phyloP scores from a whole-genome alignment of 176 grass and related monocot species.

The Hordeum marinum region DNA sequence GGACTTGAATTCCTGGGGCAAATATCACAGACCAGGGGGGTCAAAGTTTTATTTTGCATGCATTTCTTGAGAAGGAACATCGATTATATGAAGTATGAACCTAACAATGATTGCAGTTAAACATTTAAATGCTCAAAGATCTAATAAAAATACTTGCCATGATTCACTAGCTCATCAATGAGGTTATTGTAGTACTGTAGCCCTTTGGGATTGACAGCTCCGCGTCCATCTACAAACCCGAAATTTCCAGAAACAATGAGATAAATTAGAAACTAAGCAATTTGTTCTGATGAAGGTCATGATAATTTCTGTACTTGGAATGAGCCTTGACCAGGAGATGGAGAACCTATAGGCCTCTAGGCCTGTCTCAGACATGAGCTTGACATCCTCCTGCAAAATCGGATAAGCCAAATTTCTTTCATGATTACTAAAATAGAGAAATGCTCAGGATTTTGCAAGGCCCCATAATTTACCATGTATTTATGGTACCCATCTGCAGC shows the following conservation, averaged over 20 bases:
- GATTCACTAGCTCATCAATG: slow-evolving; percentile 49
- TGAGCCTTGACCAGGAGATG: slow-evolving; percentile 71
- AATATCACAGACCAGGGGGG: not conserved
- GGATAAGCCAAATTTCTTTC: not conserved
- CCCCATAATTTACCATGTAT: slow-evolving; percentile 34
- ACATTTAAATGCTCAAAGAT: not conserved
- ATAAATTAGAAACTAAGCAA: not conserved
- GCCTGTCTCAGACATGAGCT: slow-evolving; percentile 33
- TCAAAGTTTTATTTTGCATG: not conserved
- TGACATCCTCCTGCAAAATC: not conserved
- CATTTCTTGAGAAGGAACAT: not conserved
- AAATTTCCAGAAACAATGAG: not conserved
- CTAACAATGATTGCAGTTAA: not conserved
- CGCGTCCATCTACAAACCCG: slow-evolving; percentile 35
- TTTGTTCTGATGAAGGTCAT: not conserved
- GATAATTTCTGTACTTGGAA: slow-evolving; percentile 11
- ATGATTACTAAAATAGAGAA: not conserved
- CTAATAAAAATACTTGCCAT: not conserved
- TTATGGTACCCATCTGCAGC: slow-evolving; percentile 54
- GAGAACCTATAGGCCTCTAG: slow-evolving; percentile 61
- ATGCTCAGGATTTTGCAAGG: not conserved
- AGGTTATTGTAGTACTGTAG: slow-evolving; percentile 54
- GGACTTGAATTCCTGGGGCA: slow-evolving; percentile 42
- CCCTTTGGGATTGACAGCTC: slow-evolving; percentile 53
- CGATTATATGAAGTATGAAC: not conserved